Conservation (phyloP, 148 eudicot genomes). For the Salicornia ramosissima region DNA sequence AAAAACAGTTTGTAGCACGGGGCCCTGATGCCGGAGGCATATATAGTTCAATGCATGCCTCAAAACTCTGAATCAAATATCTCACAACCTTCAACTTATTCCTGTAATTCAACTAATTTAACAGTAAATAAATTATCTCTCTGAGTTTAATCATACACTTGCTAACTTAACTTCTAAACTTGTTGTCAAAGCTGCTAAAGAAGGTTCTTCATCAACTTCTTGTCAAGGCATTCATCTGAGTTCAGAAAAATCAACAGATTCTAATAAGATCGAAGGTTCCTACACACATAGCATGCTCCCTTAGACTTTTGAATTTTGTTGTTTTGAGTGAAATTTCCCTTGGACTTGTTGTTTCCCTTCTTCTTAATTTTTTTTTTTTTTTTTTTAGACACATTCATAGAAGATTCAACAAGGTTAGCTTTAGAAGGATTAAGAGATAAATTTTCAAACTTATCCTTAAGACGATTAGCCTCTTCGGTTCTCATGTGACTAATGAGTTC, state of each 20-base stretch:
- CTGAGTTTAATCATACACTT: not conserved
- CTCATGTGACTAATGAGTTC: too few species aligned
- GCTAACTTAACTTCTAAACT: not conserved
- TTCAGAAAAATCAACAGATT: not conserved
- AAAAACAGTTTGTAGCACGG: conserved; percentile 14
- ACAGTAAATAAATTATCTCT: not conserved
- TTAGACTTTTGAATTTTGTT: too few species aligned
- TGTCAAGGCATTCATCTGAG: not conserved
- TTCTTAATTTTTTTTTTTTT: too few species aligned
- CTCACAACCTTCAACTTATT: not conserved
- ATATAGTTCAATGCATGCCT: conserved; percentile 9
- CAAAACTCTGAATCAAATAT: not conserved
- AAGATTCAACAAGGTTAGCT: too few species aligned
- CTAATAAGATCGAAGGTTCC: too few species aligned
- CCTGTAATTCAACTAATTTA: not conserved
- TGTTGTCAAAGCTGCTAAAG: conserved; percentile 4
- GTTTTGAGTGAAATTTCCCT: too few species aligned
- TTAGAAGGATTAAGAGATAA: too few species aligned
- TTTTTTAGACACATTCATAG: too few species aligned
- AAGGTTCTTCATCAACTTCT: not conserved
- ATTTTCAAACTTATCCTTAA: too few species aligned
- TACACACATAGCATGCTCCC: too few species aligned
- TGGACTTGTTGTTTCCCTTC: too few species aligned
- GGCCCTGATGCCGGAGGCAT: conserved; percentile 8
- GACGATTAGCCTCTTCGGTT: too few species aligned